These are phyloP conservation scores for Phtheirospermum japonicum DNA, from an alignment of 257 asterid genomes.

Conservation along the genomic window DNA sequence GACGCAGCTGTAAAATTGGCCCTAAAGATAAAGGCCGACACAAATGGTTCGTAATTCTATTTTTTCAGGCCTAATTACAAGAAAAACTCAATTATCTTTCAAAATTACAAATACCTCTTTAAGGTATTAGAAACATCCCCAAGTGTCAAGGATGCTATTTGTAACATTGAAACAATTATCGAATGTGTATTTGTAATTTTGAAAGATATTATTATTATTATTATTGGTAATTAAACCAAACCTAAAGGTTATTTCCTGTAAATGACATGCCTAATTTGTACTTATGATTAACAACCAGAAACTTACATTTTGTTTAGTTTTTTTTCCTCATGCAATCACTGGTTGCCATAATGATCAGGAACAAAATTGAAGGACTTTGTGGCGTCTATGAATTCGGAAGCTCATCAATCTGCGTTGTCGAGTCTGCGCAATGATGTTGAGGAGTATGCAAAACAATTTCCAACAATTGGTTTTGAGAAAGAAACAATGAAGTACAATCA, in stretches of 20 bases:
- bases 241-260: no score
- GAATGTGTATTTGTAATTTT: no score
- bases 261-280: neutral
- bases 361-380: slow-evolving; percentile 90
- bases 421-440: slow-evolving; percentile 65
- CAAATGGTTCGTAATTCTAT: slow-evolving; percentile 50
- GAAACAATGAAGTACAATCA: slow-evolving; percentile 79
- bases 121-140: no score
- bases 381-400: slow-evolving; percentile 61
- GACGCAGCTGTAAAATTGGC: slow-evolving; percentile 87
- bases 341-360: slow-evolving; percentile 43
- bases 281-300: slow-evolving; percentile 1
- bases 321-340: slow-evolving; percentile 24
- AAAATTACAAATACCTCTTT: no score
- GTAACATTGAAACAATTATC: no score
- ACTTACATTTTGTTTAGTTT: slow-evolving; percentile 12
- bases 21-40: slow-evolving; percentile 74
- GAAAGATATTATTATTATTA: neutral
- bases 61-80: neutral
- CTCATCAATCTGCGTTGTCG: slow-evolving; percentile 58
- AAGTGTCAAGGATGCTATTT: no score
- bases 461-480: slow-evolving; percentile 87
- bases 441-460: slow-evolving; percentile 85
- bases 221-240: no score
- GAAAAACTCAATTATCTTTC: neutral